phyloP scores from a whole-genome alignment of 257 asterid genomes.

The Plantago major region DNA sequence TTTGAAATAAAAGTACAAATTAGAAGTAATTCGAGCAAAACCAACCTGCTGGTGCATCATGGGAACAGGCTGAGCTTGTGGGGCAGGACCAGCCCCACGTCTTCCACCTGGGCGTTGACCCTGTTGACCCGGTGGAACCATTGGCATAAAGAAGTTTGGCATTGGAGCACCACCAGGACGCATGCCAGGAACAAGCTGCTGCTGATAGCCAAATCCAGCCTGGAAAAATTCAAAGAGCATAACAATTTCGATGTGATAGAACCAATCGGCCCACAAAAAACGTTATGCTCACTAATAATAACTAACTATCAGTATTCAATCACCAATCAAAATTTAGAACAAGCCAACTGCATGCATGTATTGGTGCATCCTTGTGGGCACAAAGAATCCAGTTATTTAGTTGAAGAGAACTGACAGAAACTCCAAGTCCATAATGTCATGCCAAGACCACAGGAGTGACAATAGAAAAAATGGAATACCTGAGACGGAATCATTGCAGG shows the following conservation, averaged over 20 bases:
- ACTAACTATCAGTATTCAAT: not conserved
- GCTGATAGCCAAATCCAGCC: conserved; percentile 71
- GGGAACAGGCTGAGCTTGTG: conserved; percentile 43
- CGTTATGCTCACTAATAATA: too few species aligned
- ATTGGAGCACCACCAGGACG: conserved; percentile 56
- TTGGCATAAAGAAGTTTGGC: conserved; percentile 51
- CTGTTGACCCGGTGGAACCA: conserved; percentile 53
- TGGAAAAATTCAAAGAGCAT: conserved; percentile 1
- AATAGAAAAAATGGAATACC: conserved; percentile 23
- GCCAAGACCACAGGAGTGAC: not conserved
- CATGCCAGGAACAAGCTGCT: conserved; percentile 63
- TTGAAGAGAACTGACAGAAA: too few species aligned
- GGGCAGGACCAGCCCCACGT: conserved; percentile 47
- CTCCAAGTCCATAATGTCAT: too few species aligned
- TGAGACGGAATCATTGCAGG: conserved; percentile 52
- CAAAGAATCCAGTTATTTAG: too few species aligned
- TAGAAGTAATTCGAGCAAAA: not conserved
- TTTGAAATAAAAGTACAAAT: not conserved
- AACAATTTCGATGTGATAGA: not conserved
- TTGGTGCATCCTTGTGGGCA: too few species aligned
- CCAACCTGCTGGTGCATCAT: conserved; percentile 57
- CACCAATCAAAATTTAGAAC: not conserved
- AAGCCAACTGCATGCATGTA: too few species aligned
- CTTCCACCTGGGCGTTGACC: conserved; percentile 54
- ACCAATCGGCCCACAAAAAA: too few species aligned